These are phyloP conservation scores for Xylaria sp. DNA, from an alignment of 2,329 filamentous ascomycete species.

Conservation along the genomic window DNA sequence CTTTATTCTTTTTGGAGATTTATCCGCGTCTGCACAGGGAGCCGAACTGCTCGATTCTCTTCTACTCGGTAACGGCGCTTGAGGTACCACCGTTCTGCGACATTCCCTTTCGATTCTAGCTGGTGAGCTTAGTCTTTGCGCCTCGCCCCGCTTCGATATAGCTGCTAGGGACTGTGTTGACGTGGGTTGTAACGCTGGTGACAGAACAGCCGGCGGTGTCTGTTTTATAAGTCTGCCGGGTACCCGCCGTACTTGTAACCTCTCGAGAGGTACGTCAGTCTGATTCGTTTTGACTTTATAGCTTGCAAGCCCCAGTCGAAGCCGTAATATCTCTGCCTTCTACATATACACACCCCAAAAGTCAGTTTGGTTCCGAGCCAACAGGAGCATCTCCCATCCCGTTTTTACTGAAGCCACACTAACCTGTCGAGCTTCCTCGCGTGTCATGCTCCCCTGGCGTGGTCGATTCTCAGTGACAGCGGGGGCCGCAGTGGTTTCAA, in stretches of 20 bases:
- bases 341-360: conserved; percentile 47
- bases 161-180: conserved; percentile 9
- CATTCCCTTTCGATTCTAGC: conserved; percentile 8
- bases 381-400: not conserved
- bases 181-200: conserved; percentile 17
- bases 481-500: conserved; percentile 19
- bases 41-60: conserved; percentile 6
- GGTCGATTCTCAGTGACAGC: conserved; percentile 37
- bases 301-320: conserved; percentile 75
- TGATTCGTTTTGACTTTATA: conserved; percentile 83
- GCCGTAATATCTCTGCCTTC: conserved; percentile 72
- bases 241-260: conserved; percentile 60
- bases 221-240: conserved; percentile 27
- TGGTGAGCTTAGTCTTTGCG: conserved; percentile 15
- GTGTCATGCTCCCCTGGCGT: conserved; percentile 53
- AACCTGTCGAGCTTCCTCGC: conserved; percentile 65
- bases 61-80: conserved; percentile 21
- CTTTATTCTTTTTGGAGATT: conserved; percentile 35
- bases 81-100: conserved; percentile 16
- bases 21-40: not conserved
- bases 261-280: conserved; percentile 70
- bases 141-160: conserved; percentile 3
- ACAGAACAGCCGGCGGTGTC: conserved; percentile 6
- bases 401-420: conserved; percentile 27
- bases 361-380: conserved; percentile 19